phyloP scores from a whole-genome alignment of 2,329 filamentous ascomycete species.

The Nemania serpens region DNA sequence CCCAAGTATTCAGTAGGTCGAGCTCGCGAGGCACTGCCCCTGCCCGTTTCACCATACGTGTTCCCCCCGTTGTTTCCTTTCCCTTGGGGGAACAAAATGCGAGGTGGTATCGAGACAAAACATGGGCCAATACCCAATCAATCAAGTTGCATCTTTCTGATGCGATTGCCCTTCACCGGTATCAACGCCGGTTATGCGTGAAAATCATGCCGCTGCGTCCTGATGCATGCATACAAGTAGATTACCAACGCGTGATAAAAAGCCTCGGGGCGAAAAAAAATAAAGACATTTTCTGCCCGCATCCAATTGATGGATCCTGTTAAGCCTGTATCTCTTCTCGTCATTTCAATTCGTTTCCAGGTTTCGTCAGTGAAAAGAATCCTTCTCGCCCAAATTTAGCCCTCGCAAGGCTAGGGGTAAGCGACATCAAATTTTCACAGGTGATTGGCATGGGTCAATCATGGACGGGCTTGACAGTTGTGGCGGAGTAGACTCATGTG shows the following conservation, averaged over 20 bases:
- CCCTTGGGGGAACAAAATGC: neutral
- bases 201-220: conserved; percentile 20
- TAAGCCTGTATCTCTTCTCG: conserved; percentile 3
- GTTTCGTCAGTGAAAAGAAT: neutral
- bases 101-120: conserved; percentile 10
- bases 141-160: conserved; percentile 17
- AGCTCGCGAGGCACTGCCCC: conserved; percentile 1
- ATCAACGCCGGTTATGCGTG: conserved; percentile 24
- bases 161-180: conserved; percentile 7
- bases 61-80: neutral
- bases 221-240: conserved; percentile 24
- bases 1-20: neutral
- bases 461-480: neutral
- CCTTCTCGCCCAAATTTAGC: neutral
- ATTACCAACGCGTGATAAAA: conserved; percentile 20
- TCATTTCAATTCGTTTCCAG: conserved; percentile 8
- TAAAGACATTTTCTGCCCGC: conserved; percentile 4
- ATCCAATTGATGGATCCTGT: conserved; percentile 24
- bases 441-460: neutral
- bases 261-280: conserved; percentile 10
- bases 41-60: neutral
- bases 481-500: neutral
- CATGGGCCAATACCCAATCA: conserved; percentile 4
- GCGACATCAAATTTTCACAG: neutral
- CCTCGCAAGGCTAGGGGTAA: neutral